phyloP scores from a whole-genome alignment of 768 basidiomycete genomes.

The Leccinum fibrillosum region DNA sequence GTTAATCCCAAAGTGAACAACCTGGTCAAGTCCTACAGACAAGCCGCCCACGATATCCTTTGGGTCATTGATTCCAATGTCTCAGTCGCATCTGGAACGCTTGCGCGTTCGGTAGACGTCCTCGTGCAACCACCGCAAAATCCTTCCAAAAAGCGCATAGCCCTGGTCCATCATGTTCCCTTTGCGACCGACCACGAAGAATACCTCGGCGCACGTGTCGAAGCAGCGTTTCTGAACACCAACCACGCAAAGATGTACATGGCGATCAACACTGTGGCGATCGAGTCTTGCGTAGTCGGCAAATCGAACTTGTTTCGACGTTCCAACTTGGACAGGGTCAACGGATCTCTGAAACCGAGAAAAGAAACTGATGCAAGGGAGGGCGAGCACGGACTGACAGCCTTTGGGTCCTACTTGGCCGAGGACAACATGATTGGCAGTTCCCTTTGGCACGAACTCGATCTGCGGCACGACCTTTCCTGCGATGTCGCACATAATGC shows the following conservation, averaged over 20 bases:
- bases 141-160: constrained; percentile 50
- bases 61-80: constrained; percentile 99
- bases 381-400: constrained; percentile 55
- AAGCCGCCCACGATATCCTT: constrained; percentile 83
- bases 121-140: constrained; percentile 43
- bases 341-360: constrained; percentile 57
- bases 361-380: constrained; percentile 22
- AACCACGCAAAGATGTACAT: constrained; percentile 99
- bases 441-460: constrained; percentile 91
- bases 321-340: constrained; percentile 77
- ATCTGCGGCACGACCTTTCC: constrained; percentile 83
- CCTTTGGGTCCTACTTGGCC: constrained; percentile 86
- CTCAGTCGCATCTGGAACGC: constrained; percentile 68
- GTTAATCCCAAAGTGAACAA: constrained; percentile 99
- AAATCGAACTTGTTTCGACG: constrained; percentile 94
- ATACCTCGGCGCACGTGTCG: constrained; percentile 75
- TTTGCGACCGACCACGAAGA: constrained; percentile 74
- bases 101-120: constrained; percentile 82
- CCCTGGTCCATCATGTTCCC: constrained; percentile 93
- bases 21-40: constrained; percentile 77
- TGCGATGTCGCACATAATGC: constrained; percentile 88
- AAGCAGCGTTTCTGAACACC: constrained; percentile 94
- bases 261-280: constrained; percentile 82
- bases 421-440: constrained; percentile 98
- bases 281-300: constrained; percentile 95